Evolutionary conservation across 148 eudicot species (phyloP).

Genomic region (Talinum fruticosum): DNA sequence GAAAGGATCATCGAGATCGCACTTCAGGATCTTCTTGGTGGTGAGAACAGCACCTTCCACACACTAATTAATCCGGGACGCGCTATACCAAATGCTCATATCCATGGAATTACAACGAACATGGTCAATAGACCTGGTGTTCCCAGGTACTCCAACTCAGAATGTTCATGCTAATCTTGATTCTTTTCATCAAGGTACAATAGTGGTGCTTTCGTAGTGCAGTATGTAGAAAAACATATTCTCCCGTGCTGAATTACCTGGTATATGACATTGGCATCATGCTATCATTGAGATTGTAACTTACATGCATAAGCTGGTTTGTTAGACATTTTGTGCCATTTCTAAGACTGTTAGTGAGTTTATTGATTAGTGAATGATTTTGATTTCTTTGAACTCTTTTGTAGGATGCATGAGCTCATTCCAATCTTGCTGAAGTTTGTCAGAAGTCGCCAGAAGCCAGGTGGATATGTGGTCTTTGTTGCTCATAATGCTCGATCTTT

Average conservation of each 20-base stretch:
- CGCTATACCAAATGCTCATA: slow-evolving; percentile 43
- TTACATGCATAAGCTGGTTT: neutral
- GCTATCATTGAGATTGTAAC: neutral
- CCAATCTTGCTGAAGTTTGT: slow-evolving; percentile 68
- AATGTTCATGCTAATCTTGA: slow-evolving; percentile 2
- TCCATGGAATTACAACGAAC: slow-evolving; percentile 57
- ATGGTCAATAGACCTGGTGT: slow-evolving; percentile 68
- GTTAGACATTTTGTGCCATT: neutral
- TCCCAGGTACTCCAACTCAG: slow-evolving; percentile 56
- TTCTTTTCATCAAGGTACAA: neutral
- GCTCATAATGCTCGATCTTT: slow-evolving; percentile 74
- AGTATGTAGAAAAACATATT: neutral
- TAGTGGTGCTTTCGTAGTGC: too few relatives aligned
- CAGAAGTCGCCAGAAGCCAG: slow-evolving; percentile 69
- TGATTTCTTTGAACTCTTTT: slow-evolving; percentile 15
- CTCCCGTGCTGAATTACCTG: neutral
- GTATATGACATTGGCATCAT: slow-evolving; percentile 9
- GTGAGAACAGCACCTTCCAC: slow-evolving; percentile 79
- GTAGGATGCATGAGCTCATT: slow-evolving; percentile 87
- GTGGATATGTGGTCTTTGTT: slow-evolving; percentile 57
- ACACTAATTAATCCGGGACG: slow-evolving; percentile 77
- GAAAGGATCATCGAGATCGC: slow-evolving; percentile 85
- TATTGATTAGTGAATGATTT: neutral
- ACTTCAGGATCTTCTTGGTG: slow-evolving; percentile 71
- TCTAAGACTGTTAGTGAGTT: neutral